Conservation (phyloP, 805 yeast genomes). For the Tetrapisispora iriomotensis region DNA sequence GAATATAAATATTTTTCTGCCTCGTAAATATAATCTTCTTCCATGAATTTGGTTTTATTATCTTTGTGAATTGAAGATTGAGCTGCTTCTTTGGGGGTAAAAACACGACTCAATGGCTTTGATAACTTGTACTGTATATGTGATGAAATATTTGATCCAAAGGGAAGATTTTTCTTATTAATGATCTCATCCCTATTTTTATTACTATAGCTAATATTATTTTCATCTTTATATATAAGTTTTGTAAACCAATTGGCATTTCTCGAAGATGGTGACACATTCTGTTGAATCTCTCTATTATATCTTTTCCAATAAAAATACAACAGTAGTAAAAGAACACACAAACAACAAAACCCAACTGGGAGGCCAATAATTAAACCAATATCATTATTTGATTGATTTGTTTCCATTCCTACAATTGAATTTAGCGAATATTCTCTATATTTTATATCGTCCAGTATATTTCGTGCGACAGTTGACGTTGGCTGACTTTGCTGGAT, state of each 20-base stretch:
- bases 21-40: conserved; percentile 6
- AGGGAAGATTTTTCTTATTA: conserved; percentile 9
- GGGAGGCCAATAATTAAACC: conserved; percentile 28
- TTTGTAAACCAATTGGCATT: conserved; percentile 5
- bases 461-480: background rate
- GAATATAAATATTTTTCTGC: conserved; percentile 19
- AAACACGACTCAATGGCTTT: conserved; percentile 10
- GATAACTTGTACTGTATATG: conserved; percentile 16
- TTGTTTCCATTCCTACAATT: background rate
- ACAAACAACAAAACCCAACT: conserved; percentile 21
- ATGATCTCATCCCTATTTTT: background rate
- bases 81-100: conserved; percentile 14
- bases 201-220: background rate
- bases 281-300: conserved; percentile 6
- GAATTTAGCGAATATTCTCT: background rate
- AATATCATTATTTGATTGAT: conserved; percentile 6
- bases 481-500: too few species aligned
- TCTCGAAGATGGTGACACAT: background rate
- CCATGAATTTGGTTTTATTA: background rate
- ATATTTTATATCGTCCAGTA: background rate
- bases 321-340: conserved; percentile 12
- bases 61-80: conserved; percentile 1
- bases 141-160: conserved; percentile 9
- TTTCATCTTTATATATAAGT: background rate
- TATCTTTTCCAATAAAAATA: conserved; percentile 11